phyloP scores from a whole-genome alignment of 1,139 yeast genomes.

The Blastobotrys elegans region DNA sequence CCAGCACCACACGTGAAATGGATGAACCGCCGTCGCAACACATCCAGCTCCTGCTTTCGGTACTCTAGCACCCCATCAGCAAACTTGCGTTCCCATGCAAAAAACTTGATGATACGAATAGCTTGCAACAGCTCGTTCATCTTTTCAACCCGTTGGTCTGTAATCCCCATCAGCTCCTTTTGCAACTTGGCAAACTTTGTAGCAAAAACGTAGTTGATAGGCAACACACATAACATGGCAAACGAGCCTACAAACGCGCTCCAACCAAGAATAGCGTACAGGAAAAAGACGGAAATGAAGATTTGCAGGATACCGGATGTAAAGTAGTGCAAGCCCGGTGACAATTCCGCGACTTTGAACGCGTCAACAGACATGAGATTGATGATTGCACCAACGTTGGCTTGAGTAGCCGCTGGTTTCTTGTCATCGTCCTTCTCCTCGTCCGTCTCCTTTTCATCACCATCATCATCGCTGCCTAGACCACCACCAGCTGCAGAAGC shows the following conservation, averaged over 20 bases:
- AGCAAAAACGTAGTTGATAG: conserved; percentile 68
- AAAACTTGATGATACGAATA: conserved; percentile 87
- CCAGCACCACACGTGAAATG: conserved; percentile 64
- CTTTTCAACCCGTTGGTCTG: conserved; percentile 88
- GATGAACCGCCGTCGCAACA: conserved; percentile 54
- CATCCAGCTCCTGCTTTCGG: conserved; percentile 64
- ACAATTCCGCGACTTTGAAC: conserved; percentile 82
- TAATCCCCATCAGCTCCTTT: conserved; percentile 63
- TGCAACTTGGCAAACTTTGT: conserved; percentile 59
- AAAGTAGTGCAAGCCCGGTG: conserved; percentile 81
- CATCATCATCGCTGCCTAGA: conserved; percentile 20
- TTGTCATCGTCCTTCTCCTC: conserved; percentile 22
- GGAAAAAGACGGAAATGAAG: conserved; percentile 55
- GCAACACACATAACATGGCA: conserved; percentile 61
- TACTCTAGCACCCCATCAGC: conserved; percentile 63
- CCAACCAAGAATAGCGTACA: conserved; percentile 77
- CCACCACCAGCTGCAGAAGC: conserved; percentile 46
- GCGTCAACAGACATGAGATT: conserved; percentile 96
- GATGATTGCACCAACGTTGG: conserved; percentile 86
- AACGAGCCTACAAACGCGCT: conserved; percentile 79
- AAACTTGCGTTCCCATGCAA: conserved; percentile 93
- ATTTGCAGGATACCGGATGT: conserved; percentile 71
- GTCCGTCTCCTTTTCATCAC: conserved; percentile 20
- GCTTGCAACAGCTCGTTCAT: conserved; percentile 88
- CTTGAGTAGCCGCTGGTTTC: conserved; percentile 43